Evolutionary conservation across 352 stramenopile genomes (phyloP).

Genomic region (Achlya hypogyna): DNA sequence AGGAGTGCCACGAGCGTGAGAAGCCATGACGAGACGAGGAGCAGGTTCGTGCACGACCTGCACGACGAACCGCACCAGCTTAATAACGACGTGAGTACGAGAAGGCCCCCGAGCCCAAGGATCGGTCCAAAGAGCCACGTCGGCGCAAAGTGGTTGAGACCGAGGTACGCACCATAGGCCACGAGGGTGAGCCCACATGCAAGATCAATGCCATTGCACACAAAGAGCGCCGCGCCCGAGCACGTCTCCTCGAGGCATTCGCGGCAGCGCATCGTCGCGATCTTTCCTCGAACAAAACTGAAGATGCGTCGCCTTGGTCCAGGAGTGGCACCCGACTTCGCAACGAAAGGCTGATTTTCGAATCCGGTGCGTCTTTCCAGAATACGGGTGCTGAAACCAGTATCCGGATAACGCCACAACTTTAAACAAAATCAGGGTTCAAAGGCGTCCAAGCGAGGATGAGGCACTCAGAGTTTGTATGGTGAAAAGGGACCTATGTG

Average conservation of each 20-base stretch:
- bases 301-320: background rate
- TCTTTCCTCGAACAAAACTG: background rate
- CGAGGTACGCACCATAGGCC: constrained; percentile 53
- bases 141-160: constrained; percentile 56
- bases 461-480: no score
- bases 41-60: constrained; percentile 33
- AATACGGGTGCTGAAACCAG: no score
- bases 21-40: constrained; percentile 51
- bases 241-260: constrained; percentile 35
- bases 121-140: constrained; percentile 62
- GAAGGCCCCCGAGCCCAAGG: constrained; percentile 36
- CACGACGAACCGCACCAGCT: constrained; percentile 59
- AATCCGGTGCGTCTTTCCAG: background rate
- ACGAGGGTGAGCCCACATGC: constrained; percentile 44
- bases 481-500: no score
- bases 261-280: constrained; percentile 15
- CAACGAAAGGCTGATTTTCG: no score
- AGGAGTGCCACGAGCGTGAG: constrained; percentile 49
- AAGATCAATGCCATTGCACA: constrained; percentile 65
- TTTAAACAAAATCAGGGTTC: no score
- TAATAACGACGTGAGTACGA: constrained; percentile 39
- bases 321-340: background rate
- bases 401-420: no score
- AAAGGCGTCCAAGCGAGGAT: no score
- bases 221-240: constrained; percentile 50